phyloP scores from a whole-genome alignment of 495 filamentous ascomycete species.

The Penicillium cosmopolitanum region DNA sequence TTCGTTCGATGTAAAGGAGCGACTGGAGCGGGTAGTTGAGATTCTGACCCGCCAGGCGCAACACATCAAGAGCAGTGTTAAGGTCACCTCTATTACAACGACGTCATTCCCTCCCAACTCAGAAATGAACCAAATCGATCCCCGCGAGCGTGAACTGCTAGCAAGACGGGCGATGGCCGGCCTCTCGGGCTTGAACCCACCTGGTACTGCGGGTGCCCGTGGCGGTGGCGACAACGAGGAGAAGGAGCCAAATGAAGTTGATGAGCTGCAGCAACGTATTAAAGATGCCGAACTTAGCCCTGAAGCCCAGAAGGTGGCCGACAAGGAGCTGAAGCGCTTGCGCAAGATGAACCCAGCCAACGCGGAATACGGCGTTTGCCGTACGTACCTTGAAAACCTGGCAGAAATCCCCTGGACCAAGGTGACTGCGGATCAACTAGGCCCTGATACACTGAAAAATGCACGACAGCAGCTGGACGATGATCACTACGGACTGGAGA shows the following conservation, averaged over 20 bases:
- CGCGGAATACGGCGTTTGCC: constrained; percentile 90
- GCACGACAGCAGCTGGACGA: constrained; percentile 92
- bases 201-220: constrained; percentile 51
- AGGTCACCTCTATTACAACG: constrained; percentile 71
- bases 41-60: constrained; percentile 78
- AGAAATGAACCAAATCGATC: constrained; percentile 56
- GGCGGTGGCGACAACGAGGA: constrained; percentile 62
- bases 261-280: constrained; percentile 86
- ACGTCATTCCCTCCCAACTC: constrained; percentile 57
- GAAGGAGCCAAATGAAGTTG: constrained; percentile 80
- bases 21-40: constrained; percentile 78
- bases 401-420: constrained; percentile 93
- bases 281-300: constrained; percentile 76
- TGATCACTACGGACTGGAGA: constrained; percentile 95
- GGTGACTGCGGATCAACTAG: constrained; percentile 83
- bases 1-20: constrained; percentile 72
- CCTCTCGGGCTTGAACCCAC: constrained; percentile 54
- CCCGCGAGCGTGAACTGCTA: constrained; percentile 56
- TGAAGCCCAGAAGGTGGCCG: constrained; percentile 82
- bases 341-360: constrained; percentile 95
- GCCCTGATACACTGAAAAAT: constrained; percentile 72
- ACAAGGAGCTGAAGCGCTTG: constrained; percentile 84
- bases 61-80: constrained; percentile 78
- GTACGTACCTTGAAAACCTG: constrained; percentile 94
- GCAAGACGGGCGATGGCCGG: constrained; percentile 53